Percentiles rank a stretch among this genome's conserved stretches.
Conservation (phyloP, 2,329 filamentous ascomycete species). For the Colletotrichum sp. region DNA sequence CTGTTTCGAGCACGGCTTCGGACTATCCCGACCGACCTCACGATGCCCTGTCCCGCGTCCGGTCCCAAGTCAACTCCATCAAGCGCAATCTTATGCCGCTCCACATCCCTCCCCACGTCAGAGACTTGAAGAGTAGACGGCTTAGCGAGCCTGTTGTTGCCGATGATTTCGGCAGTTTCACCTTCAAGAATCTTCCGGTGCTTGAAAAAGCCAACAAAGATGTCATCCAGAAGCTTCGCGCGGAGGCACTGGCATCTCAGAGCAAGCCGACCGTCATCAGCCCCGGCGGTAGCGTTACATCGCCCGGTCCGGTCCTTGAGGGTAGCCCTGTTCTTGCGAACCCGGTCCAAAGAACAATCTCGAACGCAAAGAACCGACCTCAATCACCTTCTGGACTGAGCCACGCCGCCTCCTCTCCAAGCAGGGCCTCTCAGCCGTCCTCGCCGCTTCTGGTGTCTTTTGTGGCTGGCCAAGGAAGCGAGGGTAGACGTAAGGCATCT, state of each 20-base stretch:
- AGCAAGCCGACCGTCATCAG: constrained; percentile 56
- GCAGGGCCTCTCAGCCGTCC: constrained; percentile 72
- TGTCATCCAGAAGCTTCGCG: constrained; percentile 93
- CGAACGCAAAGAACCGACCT: constrained; percentile 84
- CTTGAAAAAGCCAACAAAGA: constrained; percentile 99
- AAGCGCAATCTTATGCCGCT: constrained; percentile 94
- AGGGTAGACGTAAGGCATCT: constrained; percentile 86
- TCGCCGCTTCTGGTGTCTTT: constrained; percentile 93
- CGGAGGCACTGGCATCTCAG: constrained; percentile 80
- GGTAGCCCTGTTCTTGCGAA: constrained; percentile 84
- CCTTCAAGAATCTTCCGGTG: constrained; percentile 96
- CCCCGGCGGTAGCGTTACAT: constrained; percentile 50
- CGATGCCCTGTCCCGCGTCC: constrained; percentile 88
- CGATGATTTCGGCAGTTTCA: constrained; percentile 95
- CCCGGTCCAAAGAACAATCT: constrained; percentile 81
- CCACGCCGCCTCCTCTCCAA: constrained; percentile 86
- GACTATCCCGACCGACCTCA: constrained; percentile 91
- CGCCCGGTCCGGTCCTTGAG: constrained; percentile 75
- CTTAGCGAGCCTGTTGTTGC: constrained; percentile 87
- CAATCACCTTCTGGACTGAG: constrained; percentile 84
- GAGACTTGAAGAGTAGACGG: constrained; percentile 85
- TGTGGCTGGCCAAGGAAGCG: constrained; percentile 80
- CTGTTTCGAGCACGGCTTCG: constrained; percentile 69
- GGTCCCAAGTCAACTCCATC: constrained; percentile 84
- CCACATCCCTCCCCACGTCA: constrained; percentile 94